Conservation (phyloP, 176 grass and related monocot genomes). For the Aegilops sharonensis region DNA sequence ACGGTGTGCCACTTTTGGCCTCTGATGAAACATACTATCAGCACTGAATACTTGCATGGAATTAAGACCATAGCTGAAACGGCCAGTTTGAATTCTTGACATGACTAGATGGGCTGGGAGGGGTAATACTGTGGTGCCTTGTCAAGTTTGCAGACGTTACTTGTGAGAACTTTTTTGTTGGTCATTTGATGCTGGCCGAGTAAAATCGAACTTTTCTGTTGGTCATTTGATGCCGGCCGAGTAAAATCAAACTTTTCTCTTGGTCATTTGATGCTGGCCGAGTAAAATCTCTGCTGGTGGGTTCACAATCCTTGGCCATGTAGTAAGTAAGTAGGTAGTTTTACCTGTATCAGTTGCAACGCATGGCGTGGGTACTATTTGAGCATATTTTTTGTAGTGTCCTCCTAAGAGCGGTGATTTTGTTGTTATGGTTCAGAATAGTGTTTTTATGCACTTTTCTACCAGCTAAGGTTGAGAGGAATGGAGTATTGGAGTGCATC, state of each 20-base stretch:
- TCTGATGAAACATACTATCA: not conserved
- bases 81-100: constrained; percentile 1
- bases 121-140: not conserved
- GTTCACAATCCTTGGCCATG: not conserved
- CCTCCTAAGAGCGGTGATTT: not conserved
- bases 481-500: not conserved
- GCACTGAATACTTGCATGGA: not conserved
- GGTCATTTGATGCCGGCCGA: too few species aligned
- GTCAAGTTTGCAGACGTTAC: not conserved
- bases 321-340: not conserved
- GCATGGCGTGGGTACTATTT: not conserved
- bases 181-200: too few species aligned
- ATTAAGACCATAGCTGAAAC: not conserved
- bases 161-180: not conserved
- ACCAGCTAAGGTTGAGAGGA: not conserved
- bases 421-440: not conserved
- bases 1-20: not conserved
- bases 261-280: not conserved
- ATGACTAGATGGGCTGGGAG: not conserved
- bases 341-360: not conserved
- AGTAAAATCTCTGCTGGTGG: not conserved
- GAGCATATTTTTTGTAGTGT: not conserved
- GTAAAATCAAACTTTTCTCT: too few species aligned
- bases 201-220: too few species aligned
- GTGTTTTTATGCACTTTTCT: not conserved